Conservation (phyloP, 805 yeast genomes). For the Ogataea philodendri region DNA sequence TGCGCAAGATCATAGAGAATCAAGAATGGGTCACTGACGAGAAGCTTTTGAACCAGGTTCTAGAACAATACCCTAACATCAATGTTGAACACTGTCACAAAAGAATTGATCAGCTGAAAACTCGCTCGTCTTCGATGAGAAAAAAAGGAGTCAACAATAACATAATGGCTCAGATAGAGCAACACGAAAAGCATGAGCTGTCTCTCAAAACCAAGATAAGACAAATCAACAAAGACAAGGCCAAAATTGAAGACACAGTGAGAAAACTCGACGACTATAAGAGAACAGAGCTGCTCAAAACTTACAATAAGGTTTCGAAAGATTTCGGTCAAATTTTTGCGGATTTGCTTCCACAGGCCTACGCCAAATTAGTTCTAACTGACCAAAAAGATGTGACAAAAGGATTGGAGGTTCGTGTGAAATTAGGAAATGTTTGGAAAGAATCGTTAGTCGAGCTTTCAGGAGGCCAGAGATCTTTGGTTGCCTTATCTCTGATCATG, state of each 20-base stretch:
- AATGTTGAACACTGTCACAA: conserved; percentile 62
- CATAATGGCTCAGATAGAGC: conserved; percentile 88
- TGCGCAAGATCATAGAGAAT: conserved; percentile 48
- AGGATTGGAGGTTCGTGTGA: conserved; percentile 88
- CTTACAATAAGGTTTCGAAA: conserved; percentile 81
- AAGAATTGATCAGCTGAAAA: conserved; percentile 54
- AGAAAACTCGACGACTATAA: conserved; percentile 81
- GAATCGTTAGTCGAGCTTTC: conserved; percentile 91
- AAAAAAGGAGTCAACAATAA: conserved; percentile 75
- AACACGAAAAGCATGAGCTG: conserved; percentile 82
- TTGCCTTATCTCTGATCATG: conserved; percentile 88
- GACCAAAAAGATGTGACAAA: conserved; percentile 80
- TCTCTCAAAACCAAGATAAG: conserved; percentile 75
- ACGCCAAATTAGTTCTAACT: conserved; percentile 81
- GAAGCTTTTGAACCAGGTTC: conserved; percentile 50
- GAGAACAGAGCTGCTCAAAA: conserved; percentile 72
- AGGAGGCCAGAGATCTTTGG: conserved; percentile 95
- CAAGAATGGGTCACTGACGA: conserved; percentile 75
- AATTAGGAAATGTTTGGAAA: conserved; percentile 92
- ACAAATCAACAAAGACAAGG: conserved; percentile 85
- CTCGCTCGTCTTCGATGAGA: conserved; percentile 65
- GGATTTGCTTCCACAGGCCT: conserved; percentile 84
- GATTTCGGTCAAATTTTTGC: conserved; percentile 91
- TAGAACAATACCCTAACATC: conserved; percentile 61
- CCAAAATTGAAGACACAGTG: conserved; percentile 86